Conservation (phyloP, 2,329 filamentous ascomycete genomes). For the Ophiostoma angusticollis region DNA sequence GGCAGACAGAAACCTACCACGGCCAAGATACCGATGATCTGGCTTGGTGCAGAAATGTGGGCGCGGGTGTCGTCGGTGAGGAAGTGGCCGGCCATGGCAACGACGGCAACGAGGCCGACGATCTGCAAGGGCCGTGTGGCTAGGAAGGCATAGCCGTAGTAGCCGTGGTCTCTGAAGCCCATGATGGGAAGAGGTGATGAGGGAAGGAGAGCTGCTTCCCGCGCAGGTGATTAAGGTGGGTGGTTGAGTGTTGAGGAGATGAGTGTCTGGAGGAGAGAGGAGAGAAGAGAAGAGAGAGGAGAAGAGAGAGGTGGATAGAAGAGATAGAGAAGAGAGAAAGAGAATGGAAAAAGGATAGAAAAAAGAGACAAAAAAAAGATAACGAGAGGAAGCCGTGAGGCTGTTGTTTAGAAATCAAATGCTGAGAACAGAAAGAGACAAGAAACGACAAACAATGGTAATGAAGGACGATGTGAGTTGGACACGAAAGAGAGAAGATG, state of each 20-base stretch:
- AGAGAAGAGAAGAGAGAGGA: not conserved
- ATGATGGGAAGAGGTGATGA: slow-evolving; percentile 12
- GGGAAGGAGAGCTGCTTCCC: not conserved
- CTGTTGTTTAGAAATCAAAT: not conserved
- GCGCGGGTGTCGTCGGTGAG: slow-evolving; percentile 59
- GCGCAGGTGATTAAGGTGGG: not conserved
- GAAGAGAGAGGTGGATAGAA: not conserved
- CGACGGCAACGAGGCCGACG: slow-evolving; percentile 59
- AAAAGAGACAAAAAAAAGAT: not conserved
- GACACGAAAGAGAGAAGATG: no score
- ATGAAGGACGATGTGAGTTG: no score
- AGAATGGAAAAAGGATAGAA: not conserved
- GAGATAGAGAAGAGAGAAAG: not conserved
- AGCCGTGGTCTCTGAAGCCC: slow-evolving; percentile 18
- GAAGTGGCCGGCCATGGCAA: slow-evolving; percentile 74
- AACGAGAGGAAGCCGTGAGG: not conserved
- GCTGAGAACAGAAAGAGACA: not conserved
- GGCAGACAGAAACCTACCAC: slow-evolving; percentile 41
- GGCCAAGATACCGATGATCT: slow-evolving; percentile 65
- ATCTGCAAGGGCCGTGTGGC: slow-evolving; percentile 58
- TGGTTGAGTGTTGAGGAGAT: not conserved
- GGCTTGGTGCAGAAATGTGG: slow-evolving; percentile 52
- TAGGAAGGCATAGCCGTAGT: slow-evolving; percentile 59
- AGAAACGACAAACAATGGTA: not conserved
- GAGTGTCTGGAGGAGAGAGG: not conserved